A percentile compares a stretch with the other conserved stretches of the same genome.
Evolutionary conservation across 495 filamentous ascomycete genomes (phyloP).

Genomic region (Halenospora varia): DNA sequence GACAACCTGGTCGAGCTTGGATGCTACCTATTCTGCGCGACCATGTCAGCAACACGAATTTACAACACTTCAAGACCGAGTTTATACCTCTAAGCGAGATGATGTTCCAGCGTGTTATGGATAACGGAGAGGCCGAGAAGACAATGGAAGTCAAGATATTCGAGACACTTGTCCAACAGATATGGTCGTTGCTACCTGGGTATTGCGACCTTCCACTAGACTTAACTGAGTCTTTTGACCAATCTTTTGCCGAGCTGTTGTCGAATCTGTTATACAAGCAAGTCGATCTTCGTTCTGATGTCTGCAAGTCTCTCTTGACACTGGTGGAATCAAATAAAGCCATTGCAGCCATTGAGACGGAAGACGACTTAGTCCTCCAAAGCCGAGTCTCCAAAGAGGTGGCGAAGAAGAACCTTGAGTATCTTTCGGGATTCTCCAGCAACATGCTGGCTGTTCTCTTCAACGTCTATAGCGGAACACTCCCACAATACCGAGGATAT

Average conservation of each 20-base stretch:
- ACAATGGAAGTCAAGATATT: conserved; percentile 95
- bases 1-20: conserved; percentile 86
- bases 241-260: conserved; percentile 84
- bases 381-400: conserved; percentile 67
- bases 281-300: conserved; percentile 74
- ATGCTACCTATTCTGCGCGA: conserved; percentile 86
- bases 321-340: conserved; percentile 89
- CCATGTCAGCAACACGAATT: conserved; percentile 75
- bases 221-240: conserved; percentile 71
- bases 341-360: conserved; percentile 53
- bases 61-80: conserved; percentile 78
- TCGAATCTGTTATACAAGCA: conserved; percentile 92
- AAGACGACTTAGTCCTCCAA: conserved; percentile 65
- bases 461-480: conserved; percentile 94
- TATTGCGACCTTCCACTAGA: conserved; percentile 92
- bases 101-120: conserved; percentile 84
- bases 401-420: conserved; percentile 71
- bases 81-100: conserved; percentile 84
- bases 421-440: conserved; percentile 72
- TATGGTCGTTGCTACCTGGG: conserved; percentile 91
- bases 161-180: conserved; percentile 91
- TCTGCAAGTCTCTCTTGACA: conserved; percentile 80
- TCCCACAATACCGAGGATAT: conserved; percentile 85
- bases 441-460: conserved; percentile 93
- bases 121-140: conserved; percentile 74